Base-by-base conservation (phyloP, 2,329 filamentous ascomycete genomes). In the Penicillium paneum region DNA sequence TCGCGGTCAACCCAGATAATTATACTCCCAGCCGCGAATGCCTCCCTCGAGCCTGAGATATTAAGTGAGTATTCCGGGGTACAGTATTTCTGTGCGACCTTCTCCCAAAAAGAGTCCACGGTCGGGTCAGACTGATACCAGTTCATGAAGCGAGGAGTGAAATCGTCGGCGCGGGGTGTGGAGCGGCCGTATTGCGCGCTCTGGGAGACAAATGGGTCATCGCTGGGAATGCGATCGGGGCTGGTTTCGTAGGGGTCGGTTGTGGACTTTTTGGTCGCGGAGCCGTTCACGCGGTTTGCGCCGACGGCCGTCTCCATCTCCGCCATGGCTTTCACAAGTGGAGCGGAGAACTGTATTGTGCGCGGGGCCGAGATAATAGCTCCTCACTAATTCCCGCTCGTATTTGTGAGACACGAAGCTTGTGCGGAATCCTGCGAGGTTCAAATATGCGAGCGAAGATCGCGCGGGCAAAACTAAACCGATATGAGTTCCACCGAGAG, bases 1-100 rank as follows among this genome's bases (percentile, higher is more conserved):
- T 69, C 66, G 31, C 62, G 60, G 50, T 75, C 73, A 21, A 74
- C 66, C 55, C 70, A 64, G 49, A 76, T 68, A 26, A 74, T 65
- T 36, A 75, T 62, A 47, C 67, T 71, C 36, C 73, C 73, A 34
- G 64, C 60, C 53, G 69, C 70, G 41, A 70, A 75, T 19, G 60
- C 68, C 38, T 73, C 68, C 48, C 72, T 65, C 21, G 57, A 56
- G 12, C 68, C 69, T 5, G 64, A 58, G 11, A 56, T 52, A 46
- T 71, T 66, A 32, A 74, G 62, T 10, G 64, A 70, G 50, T 72
- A 65, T 46, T 73, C 63, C 5, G 67, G 57, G 1, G 57, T 70
- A 36, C 68, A 73, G 19, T 66, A 66, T 44, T 64, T 62, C 19
- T 61, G 62, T 51, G 73, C 66, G 8, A 71, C 57, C 6, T 61